Evolutionary conservation across 2,329 filamentous ascomycete genomes (phyloP), one percentile per base, ranked within the genome.

Genomic region (Arthrobotrys entomopaga): DNA sequence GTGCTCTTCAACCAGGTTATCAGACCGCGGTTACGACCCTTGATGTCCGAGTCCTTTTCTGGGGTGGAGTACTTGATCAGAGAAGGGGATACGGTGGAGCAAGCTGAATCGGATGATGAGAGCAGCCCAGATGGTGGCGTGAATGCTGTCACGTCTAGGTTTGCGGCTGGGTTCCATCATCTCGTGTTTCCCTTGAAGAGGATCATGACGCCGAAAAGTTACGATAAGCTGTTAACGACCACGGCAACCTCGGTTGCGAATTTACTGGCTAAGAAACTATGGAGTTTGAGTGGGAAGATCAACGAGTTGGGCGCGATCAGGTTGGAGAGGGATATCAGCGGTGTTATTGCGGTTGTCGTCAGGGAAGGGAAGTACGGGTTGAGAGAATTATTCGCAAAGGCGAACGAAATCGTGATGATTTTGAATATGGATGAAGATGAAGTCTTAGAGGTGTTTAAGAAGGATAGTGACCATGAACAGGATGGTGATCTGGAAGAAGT

Each of bases 391-490:
- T 97, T 97, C 83, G 85, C 86, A 26, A 87, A 89, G 79, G 91
- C 91, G 69, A 85, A 86, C 71, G 92, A 97, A 84, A 89, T 97
- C 78, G 87, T 91, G 67, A 88, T 96, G 84, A 88, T 97, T 15
- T 89, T 94, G 80, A 94, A 93, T 78, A 96, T 97, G 92, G 93
- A 97, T 80, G 91, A 95, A 38, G 93, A 97, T 69, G 94, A 97
- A 82, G 97, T 93, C 91, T 91, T 94, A 54, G 92, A 95, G 81
- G 82, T 93, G 43, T 81, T 82, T 43, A 79, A 81, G 5, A 59
- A 43, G 49, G 69, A 73, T 58, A 73, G 69, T 43, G 69, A 73
- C 10, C 58, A 16, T 82, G 85, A 46, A 82, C 80, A 81, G 73
- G 80, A 80, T 65, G 85, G 87, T 64, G 82, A 85, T 13, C 86